Base-by-base conservation (phyloP, 305 asterid species). In the Petunia hybrid region DNA sequence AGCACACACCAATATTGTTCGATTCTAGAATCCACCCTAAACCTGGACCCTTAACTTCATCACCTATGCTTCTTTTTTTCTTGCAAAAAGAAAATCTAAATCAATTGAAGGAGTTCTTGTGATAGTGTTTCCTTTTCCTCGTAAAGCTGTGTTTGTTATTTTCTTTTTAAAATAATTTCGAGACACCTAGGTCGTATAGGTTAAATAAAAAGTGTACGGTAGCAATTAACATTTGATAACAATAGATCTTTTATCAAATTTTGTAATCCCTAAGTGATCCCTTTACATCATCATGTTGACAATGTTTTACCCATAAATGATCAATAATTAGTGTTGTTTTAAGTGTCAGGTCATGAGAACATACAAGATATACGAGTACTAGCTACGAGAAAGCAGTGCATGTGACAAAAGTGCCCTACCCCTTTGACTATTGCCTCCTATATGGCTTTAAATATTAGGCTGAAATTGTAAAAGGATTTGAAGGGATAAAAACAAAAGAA, bases 221-320 rank as follows among this genome's bases (percentile, higher is more conserved):
- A 57, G 35, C 62, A 5, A 4, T n/a, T 57, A 57, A 14, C 62
- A 57, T n/a, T 57, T 0, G 35, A 57, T 57, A 57, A 57, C 6
- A 14, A 8, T 5, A n/a, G n/a, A 57, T 55, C 13, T 2, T 57
- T 57, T 57, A 57, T 57, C n/a, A 57, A 5, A 57, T 14, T 14
- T 57, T 57, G 6, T 4, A 14, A 71, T 48, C 78, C 36, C 63
- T 73, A 51, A 73, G 45, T 48, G 6, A 10, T 55, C 63, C 62
- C 6, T 73, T 73, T 48, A 38, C 62, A 73, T 73, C 62, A 73
- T 73, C 36, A 6, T 6, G 31, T 71, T 71, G 61, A 71, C 61
- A 12, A 71, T 70, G 60, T 5, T 5, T 22, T 31, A 31, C 6
- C 31, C 31, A 71, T 12, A 22, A 9, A 45, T 63, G 4, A 64